phyloP scores from a whole-genome alignment of 1,284 basidiomycete species.

The Heliocybe sulcata region DNA sequence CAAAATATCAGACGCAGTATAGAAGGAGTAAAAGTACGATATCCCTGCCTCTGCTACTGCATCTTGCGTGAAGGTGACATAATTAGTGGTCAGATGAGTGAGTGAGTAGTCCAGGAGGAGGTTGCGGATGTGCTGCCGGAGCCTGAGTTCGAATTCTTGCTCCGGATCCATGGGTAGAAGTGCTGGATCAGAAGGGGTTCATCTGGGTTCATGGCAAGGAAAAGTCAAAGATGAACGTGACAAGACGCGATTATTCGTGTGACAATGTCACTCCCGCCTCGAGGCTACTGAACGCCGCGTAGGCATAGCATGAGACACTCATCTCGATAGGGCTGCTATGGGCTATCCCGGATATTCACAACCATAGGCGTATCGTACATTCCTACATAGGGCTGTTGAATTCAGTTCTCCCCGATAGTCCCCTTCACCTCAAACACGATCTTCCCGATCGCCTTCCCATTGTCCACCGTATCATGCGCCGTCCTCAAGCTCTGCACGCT shows the following conservation, averaged over 20 bases:
- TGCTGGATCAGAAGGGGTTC: no score
- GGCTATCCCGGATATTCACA: no score
- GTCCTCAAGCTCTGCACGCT: not conserved
- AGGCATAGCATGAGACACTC: no score
- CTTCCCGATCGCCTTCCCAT: not conserved
- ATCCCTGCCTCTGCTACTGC: constrained; percentile 35
- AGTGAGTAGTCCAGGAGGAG: constrained; percentile 46
- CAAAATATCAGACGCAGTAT: not conserved
- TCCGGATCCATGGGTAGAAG: no score
- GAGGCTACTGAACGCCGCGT: no score
- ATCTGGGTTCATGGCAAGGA: no score
- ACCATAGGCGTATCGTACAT: no score
- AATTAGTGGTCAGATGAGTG: constrained; percentile 46
- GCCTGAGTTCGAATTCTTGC: not conserved
- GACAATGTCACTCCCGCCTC: no score
- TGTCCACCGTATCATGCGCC: not conserved
- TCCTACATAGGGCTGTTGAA: no score
- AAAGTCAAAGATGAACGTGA: no score
- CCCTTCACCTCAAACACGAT: not conserved
- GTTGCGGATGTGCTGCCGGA: constrained; percentile 42
- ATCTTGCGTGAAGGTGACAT: constrained; percentile 45
- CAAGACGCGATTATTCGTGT: no score
- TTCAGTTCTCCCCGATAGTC: not conserved
- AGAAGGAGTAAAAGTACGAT: constrained; percentile 1
- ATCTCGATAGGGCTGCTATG: no score